These are phyloP conservation scores for Chrysoporthe cubensis DNA, from an alignment of 2,329 filamentous ascomycete genomes.

Conservation along the genomic window DNA sequence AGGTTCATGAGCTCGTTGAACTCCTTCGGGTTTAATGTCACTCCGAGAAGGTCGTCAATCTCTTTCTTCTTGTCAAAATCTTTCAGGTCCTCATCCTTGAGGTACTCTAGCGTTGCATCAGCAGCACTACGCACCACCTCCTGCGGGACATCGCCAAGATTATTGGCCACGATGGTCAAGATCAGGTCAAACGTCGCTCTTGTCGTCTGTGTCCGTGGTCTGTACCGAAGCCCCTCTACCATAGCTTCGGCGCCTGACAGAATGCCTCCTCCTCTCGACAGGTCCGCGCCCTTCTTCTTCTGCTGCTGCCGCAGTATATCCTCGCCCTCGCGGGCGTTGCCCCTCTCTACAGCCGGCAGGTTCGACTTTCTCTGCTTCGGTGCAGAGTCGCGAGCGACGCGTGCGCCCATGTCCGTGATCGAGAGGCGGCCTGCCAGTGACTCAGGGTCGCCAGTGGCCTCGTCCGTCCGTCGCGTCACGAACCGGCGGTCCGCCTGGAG, in stretches of 20 bases:
- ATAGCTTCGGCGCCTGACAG: conserved; percentile 82
- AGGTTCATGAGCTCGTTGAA: conserved; percentile 97
- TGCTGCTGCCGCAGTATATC: conserved; percentile 84
- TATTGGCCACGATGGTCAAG: conserved; percentile 83
- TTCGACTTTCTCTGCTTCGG: conserved; percentile 81
- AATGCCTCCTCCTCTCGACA: conserved; percentile 73
- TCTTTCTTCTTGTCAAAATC: conserved; percentile 99
- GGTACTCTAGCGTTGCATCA: conserved; percentile 84
- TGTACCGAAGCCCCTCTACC: conserved; percentile 90
- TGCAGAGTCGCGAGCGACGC: conserved; percentile 77
- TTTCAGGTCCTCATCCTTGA: conserved; percentile 95
- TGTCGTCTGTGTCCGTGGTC: conserved; percentile 88
- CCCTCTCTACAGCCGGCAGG: conserved; percentile 73
- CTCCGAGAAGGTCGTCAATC: conserved; percentile 90
- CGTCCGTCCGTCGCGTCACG: conserved; percentile 87
- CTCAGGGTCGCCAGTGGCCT: conserved; percentile 95
- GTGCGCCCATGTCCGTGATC: conserved; percentile 91
- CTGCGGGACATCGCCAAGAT: conserved; percentile 89
- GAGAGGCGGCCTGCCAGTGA: conserved; percentile 93
- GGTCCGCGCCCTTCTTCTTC: conserved; percentile 80
- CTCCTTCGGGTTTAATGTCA: conserved; percentile 79
- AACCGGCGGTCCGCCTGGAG: conserved; percentile 99
- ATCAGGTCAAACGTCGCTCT: conserved; percentile 94
- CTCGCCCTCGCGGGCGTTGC: conserved; percentile 76
- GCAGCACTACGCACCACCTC: conserved; percentile 92